Conservation (phyloP, 2,329 filamentous ascomycete species). For the Pseudocercospora pini-densiflorae region DNA sequence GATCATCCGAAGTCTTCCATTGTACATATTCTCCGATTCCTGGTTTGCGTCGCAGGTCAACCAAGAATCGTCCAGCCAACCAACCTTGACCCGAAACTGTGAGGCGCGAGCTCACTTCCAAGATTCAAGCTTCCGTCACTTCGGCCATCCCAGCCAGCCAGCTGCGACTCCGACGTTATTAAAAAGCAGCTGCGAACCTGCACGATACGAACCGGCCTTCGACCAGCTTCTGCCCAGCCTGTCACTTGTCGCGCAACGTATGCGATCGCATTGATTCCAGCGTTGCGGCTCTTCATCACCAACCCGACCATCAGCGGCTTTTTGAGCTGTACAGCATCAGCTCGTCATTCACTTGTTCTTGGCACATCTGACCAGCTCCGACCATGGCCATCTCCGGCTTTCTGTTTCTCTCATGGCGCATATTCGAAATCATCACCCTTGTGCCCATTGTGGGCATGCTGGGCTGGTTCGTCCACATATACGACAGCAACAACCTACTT, state of each 20-base stretch:
- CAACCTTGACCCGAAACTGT: not conserved
- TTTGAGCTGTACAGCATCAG: not conserved
- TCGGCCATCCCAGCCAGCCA: not conserved
- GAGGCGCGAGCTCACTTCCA: slow-evolving; percentile 2
- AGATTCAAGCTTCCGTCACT: not conserved
- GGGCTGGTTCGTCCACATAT: slow-evolving; percentile 66
- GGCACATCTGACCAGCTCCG: not conserved
- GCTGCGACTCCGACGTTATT: slow-evolving; percentile 4
- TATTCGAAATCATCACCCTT: slow-evolving; percentile 65
- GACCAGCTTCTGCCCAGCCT: not conserved
- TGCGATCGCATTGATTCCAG: not conserved
- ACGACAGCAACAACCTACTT: slow-evolving; percentile 59
- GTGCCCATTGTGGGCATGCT: slow-evolving; percentile 68
- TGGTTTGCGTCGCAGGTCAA: not conserved
- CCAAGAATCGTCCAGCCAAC: not conserved
- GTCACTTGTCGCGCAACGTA: not conserved
- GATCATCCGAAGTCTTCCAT: not conserved
- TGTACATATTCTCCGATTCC: not conserved
- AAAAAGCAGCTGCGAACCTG: not conserved
- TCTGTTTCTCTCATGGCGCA: slow-evolving; percentile 65
- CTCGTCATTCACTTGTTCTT: not conserved
- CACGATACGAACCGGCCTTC: not conserved
- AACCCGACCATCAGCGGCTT: not conserved
- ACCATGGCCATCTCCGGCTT: slow-evolving; percentile 57
- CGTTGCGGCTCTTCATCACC: not conserved